Evolutionary conservation across 2,329 filamentous ascomycete species (phyloP), one percentile per base, ranked within the genome.

Genomic region (Neonectria punicea): DNA sequence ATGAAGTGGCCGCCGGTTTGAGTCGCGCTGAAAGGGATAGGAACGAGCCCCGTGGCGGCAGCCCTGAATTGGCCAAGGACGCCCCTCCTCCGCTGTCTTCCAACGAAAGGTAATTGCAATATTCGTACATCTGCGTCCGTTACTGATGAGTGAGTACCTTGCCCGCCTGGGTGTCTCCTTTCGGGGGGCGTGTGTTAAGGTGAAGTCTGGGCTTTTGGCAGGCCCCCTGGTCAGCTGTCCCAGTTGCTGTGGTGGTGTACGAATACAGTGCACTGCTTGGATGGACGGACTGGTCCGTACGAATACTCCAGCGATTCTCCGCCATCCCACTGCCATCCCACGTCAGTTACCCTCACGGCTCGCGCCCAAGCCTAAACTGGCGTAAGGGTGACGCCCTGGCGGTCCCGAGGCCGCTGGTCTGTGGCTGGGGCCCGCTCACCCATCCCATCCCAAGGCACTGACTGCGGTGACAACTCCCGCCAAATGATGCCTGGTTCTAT

Each of bases 201-300:
- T 58, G 53, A 46, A 53, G 39, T 63, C 43, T 67, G 55, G 68
- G 30, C 60, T 53, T 53, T 67, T 70, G 70, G 70, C 67, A 63
- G 72, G 46, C 59, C 39, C 39, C 62, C 58, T 51, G 46, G 71
- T 68, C 69, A 65, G 63, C 65, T 69, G 64, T 63, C 60, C 49
- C 65, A 57, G 53, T 65, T 61, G 55, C 63, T 13, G 22, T 22
- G 22, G 20, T 58, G 56, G 50, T 53, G 50, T 49, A 49, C 25
- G 44, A 28, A 20, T 43, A 34, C 49, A 43, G n/a, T 43, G 39
- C 39, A 20, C 39, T 18, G n/a, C n/a, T 43, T 43, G 28, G 25
- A 39, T 39, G 36, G 36, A 39, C 36, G 36, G 36, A 28, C 46
- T 25, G 46, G 16, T n/a, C 46, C 43, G 43, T 50, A 53, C 49